These are phyloP conservation scores for Porodaedalea pini DNA, from an alignment of 1,284 basidiomycete species.

Conservation along the genomic window DNA sequence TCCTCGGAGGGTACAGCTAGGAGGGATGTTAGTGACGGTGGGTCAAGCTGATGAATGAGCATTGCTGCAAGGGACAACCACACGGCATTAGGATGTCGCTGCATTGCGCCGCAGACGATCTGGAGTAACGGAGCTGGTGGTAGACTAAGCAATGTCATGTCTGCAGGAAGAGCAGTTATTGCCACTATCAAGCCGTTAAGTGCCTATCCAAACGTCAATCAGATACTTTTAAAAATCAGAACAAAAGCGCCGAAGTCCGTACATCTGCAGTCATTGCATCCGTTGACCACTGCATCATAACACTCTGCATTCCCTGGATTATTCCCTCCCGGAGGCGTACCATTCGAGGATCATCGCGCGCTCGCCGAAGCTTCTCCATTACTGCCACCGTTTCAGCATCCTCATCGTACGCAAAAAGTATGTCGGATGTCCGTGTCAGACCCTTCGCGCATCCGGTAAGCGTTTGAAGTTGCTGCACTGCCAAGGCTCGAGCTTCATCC, in stretches of 20 bases:
- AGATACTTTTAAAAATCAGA: conserved; percentile 13
- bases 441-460: conserved; percentile 82
- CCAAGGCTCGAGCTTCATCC: conserved; percentile 59
- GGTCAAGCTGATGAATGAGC: conserved; percentile 75
- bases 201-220: conserved; percentile 42
- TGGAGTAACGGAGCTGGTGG: conserved; percentile 75
- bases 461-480: conserved; percentile 70
- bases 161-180: conserved; percentile 69
- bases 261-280: conserved; percentile 78
- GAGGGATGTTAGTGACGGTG: conserved; percentile 50
- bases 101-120: conserved; percentile 72
- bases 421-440: conserved; percentile 72
- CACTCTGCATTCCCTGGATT: conserved; percentile 52
- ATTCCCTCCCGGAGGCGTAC: conserved; percentile 61
- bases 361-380: conserved; percentile 49
- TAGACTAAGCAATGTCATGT: conserved; percentile 74
- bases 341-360: conserved; percentile 64
- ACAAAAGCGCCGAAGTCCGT: conserved; percentile 28
- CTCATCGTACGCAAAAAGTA: conserved; percentile 60
- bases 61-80: conserved; percentile 82
- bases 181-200: conserved; percentile 79
- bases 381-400: conserved; percentile 47
- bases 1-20: conserved; percentile 40
- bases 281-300: conserved; percentile 71
- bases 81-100: conserved; percentile 70